Conservation (phyloP, 257 asterid species). For the Nicotiana noctiflora region DNA sequence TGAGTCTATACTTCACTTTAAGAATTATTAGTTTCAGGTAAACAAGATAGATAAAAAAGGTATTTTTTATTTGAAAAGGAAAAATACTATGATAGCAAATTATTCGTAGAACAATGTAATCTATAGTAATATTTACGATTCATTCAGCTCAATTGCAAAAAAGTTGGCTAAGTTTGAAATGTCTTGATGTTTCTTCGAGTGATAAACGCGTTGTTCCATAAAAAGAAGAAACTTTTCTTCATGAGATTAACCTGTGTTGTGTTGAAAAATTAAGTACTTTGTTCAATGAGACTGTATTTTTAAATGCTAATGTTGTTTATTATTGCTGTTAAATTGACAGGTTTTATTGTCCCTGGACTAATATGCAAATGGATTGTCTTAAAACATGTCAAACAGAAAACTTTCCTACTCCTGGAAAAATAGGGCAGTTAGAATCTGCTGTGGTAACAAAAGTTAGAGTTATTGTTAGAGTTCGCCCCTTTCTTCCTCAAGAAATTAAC, state of each 20-base stretch:
- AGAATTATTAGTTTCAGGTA: neutral
- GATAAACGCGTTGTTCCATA: neutral
- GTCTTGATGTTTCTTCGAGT: neutral
- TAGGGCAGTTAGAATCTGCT: constrained; percentile 15
- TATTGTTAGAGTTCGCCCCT: constrained; percentile 65
- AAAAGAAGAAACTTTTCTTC: neutral
- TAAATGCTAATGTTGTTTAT: neutral
- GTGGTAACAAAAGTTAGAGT: constrained; percentile 62
- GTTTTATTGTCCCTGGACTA: constrained; percentile 34
- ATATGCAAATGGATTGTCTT: constrained; percentile 17
- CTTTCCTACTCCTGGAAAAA: constrained; percentile 33
- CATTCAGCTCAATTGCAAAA: neutral
- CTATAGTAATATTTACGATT: neutral
- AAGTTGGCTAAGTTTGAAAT: neutral
- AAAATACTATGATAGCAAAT: neutral
- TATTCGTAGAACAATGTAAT: neutral
- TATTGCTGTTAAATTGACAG: neutral
- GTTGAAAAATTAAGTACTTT: neutral
- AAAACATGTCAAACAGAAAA: constrained; percentile 18
- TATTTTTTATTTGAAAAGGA: neutral
- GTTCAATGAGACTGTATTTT: neutral
- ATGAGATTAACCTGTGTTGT: neutral
- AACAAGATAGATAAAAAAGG: neutral
- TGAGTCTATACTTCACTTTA: neutral
- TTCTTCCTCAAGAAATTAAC: constrained; percentile 53